These are phyloP conservation scores for Apiospora marii DNA, from an alignment of 2,329 filamentous ascomycete genomes.

Conservation along the genomic window DNA sequence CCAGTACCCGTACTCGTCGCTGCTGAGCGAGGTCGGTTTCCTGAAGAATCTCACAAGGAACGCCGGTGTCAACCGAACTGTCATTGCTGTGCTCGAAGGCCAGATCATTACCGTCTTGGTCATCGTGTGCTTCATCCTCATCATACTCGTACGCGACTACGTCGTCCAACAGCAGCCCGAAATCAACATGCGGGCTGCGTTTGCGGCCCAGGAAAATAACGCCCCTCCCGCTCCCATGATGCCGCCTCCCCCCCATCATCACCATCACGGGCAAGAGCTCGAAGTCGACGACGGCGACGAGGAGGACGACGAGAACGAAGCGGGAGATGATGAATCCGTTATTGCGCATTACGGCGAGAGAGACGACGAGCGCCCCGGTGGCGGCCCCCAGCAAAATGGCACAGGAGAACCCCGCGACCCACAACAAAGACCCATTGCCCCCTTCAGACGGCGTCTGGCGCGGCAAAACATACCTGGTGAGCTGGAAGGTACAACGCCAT, in stretches of 20 bases:
- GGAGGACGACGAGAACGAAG: conserved; percentile 21
- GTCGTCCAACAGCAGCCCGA: conserved; percentile 97
- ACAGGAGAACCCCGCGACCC: background rate
- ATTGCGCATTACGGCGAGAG: conserved; percentile 29
- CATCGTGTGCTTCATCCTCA: conserved; percentile 93
- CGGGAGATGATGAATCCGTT: conserved; percentile 21
- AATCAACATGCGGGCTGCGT: conserved; percentile 79
- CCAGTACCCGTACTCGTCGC: conserved; percentile 42
- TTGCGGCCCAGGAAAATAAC: conserved; percentile 57
- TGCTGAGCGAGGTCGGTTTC: conserved; percentile 65
- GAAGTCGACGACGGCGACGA: conserved; percentile 21
- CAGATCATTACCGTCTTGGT: conserved; percentile 92
- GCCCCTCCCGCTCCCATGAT: conserved; percentile 19
- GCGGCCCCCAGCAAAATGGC: conserved; percentile 12
- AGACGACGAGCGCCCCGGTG: conserved; percentile 24
- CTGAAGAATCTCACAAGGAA: conserved; percentile 72
- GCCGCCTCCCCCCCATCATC: conserved; percentile 29
- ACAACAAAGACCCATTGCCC: conserved; percentile 36
- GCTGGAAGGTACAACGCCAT: background rate
- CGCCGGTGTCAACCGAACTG: conserved; percentile 75
- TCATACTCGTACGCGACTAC: conserved; percentile 96
- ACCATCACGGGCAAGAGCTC: conserved; percentile 28
- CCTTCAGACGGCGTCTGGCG: conserved; percentile 37
- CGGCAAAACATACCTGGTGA: conserved; percentile 34
- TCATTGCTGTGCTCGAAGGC: conserved; percentile 88